Conservation (phyloP, 106 monocot species). For the Acorus gramineus region DNA sequence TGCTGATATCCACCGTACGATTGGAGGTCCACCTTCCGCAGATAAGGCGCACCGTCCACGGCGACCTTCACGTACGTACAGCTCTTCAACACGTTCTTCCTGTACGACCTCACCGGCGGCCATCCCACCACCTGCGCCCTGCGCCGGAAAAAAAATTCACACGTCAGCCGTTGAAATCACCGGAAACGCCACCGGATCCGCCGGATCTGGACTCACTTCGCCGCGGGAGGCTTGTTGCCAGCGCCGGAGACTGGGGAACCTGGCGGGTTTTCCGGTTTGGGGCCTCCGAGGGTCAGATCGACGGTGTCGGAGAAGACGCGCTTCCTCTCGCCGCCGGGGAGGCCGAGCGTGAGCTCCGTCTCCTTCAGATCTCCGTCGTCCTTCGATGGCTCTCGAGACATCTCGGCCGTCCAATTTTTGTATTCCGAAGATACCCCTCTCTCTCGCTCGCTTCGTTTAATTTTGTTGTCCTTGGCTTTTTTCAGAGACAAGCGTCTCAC, state of each 20-base stretch:
- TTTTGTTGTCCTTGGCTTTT: no score
- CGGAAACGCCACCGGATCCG: no score
- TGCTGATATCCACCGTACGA: conserved; percentile 59
- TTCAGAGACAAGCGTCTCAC: no score
- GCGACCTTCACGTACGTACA: conserved; percentile 80
- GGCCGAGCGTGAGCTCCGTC: conserved; percentile 50
- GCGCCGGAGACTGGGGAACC: conserved; percentile 12
- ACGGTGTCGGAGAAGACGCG: conserved; percentile 41
- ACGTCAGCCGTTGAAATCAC: no score
- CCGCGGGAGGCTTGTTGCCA: conserved; percentile 30
- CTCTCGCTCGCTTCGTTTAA: no score
- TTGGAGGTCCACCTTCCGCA: conserved; percentile 87
- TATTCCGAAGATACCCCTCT: no score
- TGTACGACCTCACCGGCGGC: conserved; percentile 85
- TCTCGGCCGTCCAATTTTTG: background rate
- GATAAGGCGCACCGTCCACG: conserved; percentile 89
- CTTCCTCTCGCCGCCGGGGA: conserved; percentile 51
- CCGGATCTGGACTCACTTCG: conserved; percentile 26
- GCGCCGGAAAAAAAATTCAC: no score
- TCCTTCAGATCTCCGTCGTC: conserved; percentile 75
- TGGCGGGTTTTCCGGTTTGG: background rate
- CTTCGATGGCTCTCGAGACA: conserved; percentile 46
- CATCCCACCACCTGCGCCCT: conserved; percentile 90
- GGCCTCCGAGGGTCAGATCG: conserved; percentile 21
- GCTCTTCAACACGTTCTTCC: conserved; percentile 58